Evolutionary conservation across 1,284 basidiomycete genomes (phyloP).

Genomic region (Cryptococcus sp.): DNA sequence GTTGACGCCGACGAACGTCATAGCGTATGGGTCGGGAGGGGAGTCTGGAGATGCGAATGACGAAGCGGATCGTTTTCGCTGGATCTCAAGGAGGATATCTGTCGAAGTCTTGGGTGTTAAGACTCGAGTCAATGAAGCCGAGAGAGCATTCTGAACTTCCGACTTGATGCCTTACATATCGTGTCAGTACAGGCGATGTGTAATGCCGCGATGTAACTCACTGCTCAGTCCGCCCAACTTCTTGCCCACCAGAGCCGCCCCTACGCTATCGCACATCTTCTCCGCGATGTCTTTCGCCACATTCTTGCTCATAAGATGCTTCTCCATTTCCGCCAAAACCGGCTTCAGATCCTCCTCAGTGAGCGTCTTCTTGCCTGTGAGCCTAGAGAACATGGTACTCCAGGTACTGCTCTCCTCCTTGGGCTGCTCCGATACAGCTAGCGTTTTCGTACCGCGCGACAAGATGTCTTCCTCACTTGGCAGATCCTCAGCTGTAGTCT

Average conservation of each 20-base stretch:
- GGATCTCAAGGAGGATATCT: constrained; percentile 77
- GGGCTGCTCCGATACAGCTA: constrained; percentile 57
- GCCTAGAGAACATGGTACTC: constrained; percentile 71
- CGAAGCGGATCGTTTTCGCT: constrained; percentile 61
- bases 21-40: constrained; percentile 77
- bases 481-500: constrained; percentile 53
- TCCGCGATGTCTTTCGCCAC: constrained; percentile 95
- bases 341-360: constrained; percentile 82
- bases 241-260: constrained; percentile 83
- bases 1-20: constrained; percentile 99
- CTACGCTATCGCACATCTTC: constrained; percentile 91
- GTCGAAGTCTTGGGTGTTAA: constrained; percentile 96
- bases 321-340: constrained; percentile 90
- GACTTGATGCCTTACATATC: constrained; percentile 68
- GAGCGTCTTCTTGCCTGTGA: constrained; percentile 79
- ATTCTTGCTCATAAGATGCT: constrained; percentile 98
- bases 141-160: constrained; percentile 80
- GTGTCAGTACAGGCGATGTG: neutral
- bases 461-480: constrained; percentile 51
- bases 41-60: constrained; percentile 62
- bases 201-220: constrained; percentile 53
- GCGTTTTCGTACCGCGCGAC: constrained; percentile 29
- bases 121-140: constrained; percentile 85
- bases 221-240: constrained; percentile 84
- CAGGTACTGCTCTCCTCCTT: constrained; percentile 31